Base-by-base conservation (phyloP, 2,329 filamentous ascomycete genomes). In the Claviceps sp. region DNA sequence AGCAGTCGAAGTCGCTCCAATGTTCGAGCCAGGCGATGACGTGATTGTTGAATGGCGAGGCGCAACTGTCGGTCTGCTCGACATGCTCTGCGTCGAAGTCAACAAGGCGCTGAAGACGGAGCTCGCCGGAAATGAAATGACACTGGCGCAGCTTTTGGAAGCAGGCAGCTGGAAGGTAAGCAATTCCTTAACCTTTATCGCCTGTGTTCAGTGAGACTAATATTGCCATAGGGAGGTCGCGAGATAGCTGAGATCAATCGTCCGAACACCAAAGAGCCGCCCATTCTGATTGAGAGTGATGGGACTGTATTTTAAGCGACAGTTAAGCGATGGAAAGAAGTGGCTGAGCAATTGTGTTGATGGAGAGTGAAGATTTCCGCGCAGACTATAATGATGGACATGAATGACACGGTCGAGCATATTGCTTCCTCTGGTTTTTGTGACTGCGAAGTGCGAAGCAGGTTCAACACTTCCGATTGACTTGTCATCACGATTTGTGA, bases 131-230 rank as follows among this genome's bases (percentile, higher is more conserved):
- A 72, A 79, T 39, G 81, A 91, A 58, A 70, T 98, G 64, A 86
- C 74, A 42, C 69, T 97, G 58, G 82, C 90, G 5, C 93, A 98
- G 66, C 81, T 98, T 72, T 75, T 98, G 17, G 93, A 97, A 68
- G 93, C 91, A 14, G 93, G 93, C 49, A 95, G 88, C 64, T 98
- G 93, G 91, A 97, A 97, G 86, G 90, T 93, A 68, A 70, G 79
- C 14, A 34, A 17, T 20, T 2, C 6, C 1, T 34, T 4, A 4
- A 34, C 3, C 2, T 4, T 4, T 14, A 14, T 23, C 20, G 20
- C 40, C 8, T 22, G 29, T 34, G 29, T 34, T 11, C 9, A 9
- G 9, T 34, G 43, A 29, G 26, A 1, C 38, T 43, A 20, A 42
- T 8, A 6, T 37, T 40, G 9, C 20, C 40, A 51, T 53, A 79